Evolutionary conservation across 176 grass and related monocot genomes (phyloP).

Genomic region (Themeda triandra): DNA sequence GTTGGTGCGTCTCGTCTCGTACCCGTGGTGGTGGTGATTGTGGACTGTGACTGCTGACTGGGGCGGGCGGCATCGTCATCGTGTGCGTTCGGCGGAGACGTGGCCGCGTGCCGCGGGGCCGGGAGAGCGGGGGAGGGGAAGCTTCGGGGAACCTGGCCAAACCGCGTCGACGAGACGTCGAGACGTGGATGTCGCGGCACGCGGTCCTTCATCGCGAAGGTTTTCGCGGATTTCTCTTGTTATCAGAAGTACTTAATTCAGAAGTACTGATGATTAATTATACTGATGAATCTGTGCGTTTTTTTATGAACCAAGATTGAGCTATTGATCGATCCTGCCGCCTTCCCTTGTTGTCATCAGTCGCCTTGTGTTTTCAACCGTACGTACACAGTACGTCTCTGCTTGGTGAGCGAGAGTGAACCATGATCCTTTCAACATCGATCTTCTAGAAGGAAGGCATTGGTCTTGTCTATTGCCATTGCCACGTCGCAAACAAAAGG

Average conservation of each 20-base stretch:
- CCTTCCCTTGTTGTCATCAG: not conserved
- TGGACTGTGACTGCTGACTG: not conserved
- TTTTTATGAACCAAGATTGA: not conserved
- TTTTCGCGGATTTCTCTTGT: too few relatives aligned
- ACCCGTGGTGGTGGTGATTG: not conserved
- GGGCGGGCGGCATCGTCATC: too few relatives aligned
- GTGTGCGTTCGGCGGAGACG: not conserved
- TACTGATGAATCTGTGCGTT: not conserved
- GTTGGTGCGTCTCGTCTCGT: not conserved
- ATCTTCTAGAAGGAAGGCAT: not conserved
- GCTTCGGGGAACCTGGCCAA: slow-evolving; percentile 28
- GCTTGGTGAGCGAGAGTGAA: not conserved
- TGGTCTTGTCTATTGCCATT: not conserved
- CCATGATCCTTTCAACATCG: not conserved
- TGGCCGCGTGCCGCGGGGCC: not conserved
- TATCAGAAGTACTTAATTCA: too few relatives aligned
- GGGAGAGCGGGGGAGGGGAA: not conserved
- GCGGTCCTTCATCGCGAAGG: not conserved
- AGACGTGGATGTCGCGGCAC: slow-evolving; percentile 26
- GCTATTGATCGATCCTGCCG: too few relatives aligned
- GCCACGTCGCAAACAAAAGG: not conserved
- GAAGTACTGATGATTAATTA: too few relatives aligned
- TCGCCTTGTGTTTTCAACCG: too few relatives aligned
- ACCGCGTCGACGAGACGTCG: slow-evolving; percentile 22
- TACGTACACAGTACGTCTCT: not conserved